Evolutionary conservation across 2,329 filamentous ascomycete genomes (phyloP).

Genomic region (Aspergillus viridinutans): DNA sequence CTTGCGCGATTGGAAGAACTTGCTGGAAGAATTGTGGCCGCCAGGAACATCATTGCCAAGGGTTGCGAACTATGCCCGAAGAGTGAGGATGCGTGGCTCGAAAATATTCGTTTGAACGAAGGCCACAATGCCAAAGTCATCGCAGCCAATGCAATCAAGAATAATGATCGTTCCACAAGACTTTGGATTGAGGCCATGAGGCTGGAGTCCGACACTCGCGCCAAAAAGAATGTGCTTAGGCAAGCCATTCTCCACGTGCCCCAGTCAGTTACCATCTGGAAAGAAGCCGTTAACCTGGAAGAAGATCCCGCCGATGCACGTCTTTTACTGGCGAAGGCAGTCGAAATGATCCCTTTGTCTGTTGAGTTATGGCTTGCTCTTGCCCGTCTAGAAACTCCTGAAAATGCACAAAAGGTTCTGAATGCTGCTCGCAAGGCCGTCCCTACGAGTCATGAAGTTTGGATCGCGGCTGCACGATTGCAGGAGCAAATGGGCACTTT

Average conservation of each 20-base stretch:
- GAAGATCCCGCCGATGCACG: constrained; percentile 85
- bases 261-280: constrained; percentile 96
- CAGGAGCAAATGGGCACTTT: constrained; percentile 85
- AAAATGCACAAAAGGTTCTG: constrained; percentile 90
- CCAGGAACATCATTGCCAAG: constrained; percentile 79
- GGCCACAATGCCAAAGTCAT: constrained; percentile 93
- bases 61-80: constrained; percentile 90
- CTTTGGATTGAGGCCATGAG: constrained; percentile 96
- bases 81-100: constrained; percentile 92
- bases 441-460: constrained; percentile 90
- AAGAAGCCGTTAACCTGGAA: constrained; percentile 91
- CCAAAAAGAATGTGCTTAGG: constrained; percentile 88
- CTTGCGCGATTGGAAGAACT: constrained; percentile 88
- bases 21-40: constrained; percentile 85
- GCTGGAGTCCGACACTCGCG: constrained; percentile 73
- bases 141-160: constrained; percentile 85
- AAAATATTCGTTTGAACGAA: constrained; percentile 91
- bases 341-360: constrained; percentile 88
- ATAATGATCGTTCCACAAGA: constrained; percentile 80
- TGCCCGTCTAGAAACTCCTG: constrained; percentile 80
- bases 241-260: constrained; percentile 90
- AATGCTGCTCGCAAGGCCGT: constrained; percentile 93
- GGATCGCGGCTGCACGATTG: constrained; percentile 88
- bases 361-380: constrained; percentile 94
- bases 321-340: constrained; percentile 86